These are phyloP conservation scores for Fusarium torulosum DNA, from an alignment of 2,329 filamentous ascomycete species.

Conservation along the genomic window DNA sequence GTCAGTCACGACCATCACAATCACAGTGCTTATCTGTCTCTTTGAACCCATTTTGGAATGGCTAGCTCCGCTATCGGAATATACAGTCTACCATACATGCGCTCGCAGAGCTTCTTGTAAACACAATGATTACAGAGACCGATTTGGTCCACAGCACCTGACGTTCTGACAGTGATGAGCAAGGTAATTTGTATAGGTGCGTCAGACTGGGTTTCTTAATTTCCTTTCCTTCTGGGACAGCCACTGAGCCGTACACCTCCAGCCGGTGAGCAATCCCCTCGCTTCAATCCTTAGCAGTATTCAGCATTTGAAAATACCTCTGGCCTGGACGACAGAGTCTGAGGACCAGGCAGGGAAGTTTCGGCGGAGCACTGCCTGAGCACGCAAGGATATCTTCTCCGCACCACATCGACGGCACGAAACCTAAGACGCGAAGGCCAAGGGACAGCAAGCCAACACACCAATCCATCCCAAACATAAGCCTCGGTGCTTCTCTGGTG, in stretches of 20 bases:
- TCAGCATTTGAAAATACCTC: slow-evolving; percentile 11
- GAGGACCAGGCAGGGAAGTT: slow-evolving; percentile 3
- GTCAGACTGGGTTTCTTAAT: not conserved
- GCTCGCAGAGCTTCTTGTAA: not conserved
- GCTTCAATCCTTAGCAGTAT: slow-evolving; percentile 17
- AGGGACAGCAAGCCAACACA: slow-evolving; percentile 13
- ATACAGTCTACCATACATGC: not conserved
- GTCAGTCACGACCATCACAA: slow-evolving; percentile 27
- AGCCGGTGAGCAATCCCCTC: slow-evolving; percentile 16
- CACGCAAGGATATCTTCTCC: slow-evolving; percentile 26
- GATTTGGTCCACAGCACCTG: not conserved
- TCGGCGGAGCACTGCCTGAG: slow-evolving; percentile 23
- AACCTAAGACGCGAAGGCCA: slow-evolving; percentile 3
- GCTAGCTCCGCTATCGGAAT: slow-evolving; percentile 36
- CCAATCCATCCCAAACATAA: slow-evolving; percentile 30
- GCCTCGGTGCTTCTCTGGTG: slow-evolving; percentile 22
- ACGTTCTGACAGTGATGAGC: not conserved
- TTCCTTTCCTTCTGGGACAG: not conserved
- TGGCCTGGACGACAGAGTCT: not conserved
- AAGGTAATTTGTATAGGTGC: not conserved
- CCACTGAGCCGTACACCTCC: slow-evolving; percentile 1
- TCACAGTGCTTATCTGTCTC: slow-evolving; percentile 17
- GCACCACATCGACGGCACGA: slow-evolving; percentile 20
- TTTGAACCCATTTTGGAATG: slow-evolving; percentile 2
- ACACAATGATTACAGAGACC: not conserved